phyloP scores from a whole-genome alignment of 2,329 filamentous ascomycete species.

The Aspergillus persii region DNA sequence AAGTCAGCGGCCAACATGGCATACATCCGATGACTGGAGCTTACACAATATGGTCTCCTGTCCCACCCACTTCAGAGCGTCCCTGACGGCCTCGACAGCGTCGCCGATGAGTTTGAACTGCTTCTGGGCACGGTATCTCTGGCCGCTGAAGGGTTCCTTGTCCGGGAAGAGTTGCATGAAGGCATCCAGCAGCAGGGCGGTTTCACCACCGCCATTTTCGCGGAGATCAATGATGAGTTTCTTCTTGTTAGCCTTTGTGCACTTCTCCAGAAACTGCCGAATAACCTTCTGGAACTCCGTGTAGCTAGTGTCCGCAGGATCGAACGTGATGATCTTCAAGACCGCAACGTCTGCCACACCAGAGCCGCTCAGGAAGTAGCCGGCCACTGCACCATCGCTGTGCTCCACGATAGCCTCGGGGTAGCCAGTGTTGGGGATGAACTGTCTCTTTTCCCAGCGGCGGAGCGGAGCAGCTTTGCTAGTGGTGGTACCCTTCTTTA shows the following conservation, averaged over 20 bases:
- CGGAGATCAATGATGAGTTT: slow-evolving; percentile 63
- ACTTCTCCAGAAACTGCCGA: slow-evolving; percentile 47
- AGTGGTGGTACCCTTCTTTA: background rate
- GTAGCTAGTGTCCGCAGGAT: slow-evolving; percentile 12
- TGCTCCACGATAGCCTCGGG: slow-evolving; percentile 39
- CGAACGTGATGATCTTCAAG: slow-evolving; percentile 44
- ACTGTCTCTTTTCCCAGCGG: slow-evolving; percentile 14
- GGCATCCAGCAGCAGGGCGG: slow-evolving; percentile 45
- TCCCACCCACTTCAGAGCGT: background rate
- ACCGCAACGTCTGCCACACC: slow-evolving; percentile 44
- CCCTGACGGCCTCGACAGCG: slow-evolving; percentile 16
- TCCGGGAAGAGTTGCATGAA: slow-evolving; percentile 55
- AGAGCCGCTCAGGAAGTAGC: slow-evolving; percentile 44
- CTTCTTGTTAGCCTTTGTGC: slow-evolving; percentile 48
- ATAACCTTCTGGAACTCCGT: slow-evolving; percentile 39
- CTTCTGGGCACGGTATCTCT: slow-evolving; percentile 44
- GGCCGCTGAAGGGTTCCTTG: slow-evolving; percentile 41
- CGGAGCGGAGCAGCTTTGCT: slow-evolving; percentile 4
- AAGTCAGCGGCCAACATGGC: background rate
- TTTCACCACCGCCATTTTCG: slow-evolving; percentile 56
- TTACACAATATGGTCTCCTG: background rate
- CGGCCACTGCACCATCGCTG: slow-evolving; percentile 36
- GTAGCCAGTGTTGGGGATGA: slow-evolving; percentile 26
- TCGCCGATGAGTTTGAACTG: slow-evolving; percentile 30
- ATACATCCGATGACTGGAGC: background rate